A percentile compares a stretch with the other conserved stretches of the same genome.
phyloP scores from a whole-genome alignment of 2,329 filamentous ascomycete genomes.

The Penicillium brevicompactum region DNA sequence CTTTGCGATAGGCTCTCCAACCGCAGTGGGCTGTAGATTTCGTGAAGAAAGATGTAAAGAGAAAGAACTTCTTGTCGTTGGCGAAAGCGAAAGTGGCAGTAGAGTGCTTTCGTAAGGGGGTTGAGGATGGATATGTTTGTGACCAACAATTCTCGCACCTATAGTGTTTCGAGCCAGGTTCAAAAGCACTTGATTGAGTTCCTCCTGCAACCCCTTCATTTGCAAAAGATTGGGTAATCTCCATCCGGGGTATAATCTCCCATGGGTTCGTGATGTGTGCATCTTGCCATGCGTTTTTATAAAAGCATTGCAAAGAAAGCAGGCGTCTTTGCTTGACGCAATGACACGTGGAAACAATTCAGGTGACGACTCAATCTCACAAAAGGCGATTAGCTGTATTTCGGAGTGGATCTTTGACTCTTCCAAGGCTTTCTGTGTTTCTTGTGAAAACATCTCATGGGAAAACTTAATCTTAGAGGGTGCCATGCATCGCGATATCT shows the following conservation, averaged over 20 bases:
- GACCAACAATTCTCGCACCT: no score
- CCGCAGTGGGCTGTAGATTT: no score
- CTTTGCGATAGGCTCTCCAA: no score
- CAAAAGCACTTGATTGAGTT: background rate
- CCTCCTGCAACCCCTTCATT: background rate
- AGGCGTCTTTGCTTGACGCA: slow-evolving; percentile 30
- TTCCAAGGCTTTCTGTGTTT: slow-evolving; percentile 4
- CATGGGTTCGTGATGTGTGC: slow-evolving; percentile 22
- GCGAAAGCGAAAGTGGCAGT: no score
- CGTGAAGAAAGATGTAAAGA: no score
- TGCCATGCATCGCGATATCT: background rate
- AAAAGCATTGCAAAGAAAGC: slow-evolving; percentile 25
- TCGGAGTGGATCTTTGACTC: slow-evolving; percentile 20
- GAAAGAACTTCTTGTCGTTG: no score
- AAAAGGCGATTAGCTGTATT: slow-evolving; percentile 25
- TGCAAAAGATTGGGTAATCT: no score
- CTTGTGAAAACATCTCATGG: background rate
- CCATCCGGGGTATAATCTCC: slow-evolving; percentile 11
- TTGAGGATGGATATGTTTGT: no score
- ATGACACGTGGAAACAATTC: slow-evolving; percentile 19
- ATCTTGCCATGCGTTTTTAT: slow-evolving; percentile 17
- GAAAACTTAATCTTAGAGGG: background rate
- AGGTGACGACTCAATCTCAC: slow-evolving; percentile 16
- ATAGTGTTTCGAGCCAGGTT: no score
- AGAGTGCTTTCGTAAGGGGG: no score